Conservation (phyloP, 2,329 filamentous ascomycete species). For the Ceratocystis variospora region DNA sequence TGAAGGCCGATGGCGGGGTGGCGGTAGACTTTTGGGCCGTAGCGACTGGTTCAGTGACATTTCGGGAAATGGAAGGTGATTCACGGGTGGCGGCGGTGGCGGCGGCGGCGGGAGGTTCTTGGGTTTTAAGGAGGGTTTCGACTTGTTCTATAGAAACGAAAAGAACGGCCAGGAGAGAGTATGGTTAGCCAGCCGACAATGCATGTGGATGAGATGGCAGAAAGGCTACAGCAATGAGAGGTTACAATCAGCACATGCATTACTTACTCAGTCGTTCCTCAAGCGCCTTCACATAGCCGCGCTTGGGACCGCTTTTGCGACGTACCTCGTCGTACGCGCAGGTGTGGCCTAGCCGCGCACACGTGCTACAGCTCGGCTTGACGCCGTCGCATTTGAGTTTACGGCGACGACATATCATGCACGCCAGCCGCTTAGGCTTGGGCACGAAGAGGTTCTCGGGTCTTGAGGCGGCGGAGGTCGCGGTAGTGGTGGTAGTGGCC, state of each 20-base stretch:
- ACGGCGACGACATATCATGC: slow-evolving; percentile 81
- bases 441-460: slow-evolving; percentile 46
- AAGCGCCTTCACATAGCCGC: slow-evolving; percentile 85
- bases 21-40: not conserved
- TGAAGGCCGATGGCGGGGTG: not conserved
- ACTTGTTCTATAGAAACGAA: slow-evolving; percentile 58
- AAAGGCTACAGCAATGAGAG: not conserved
- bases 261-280: slow-evolving; percentile 78
- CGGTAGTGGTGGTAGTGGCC: slow-evolving; percentile 26
- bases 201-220: not conserved
- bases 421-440: slow-evolving; percentile 85
- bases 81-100: not conserved
- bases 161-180: not conserved
- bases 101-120: slow-evolving; percentile 38
- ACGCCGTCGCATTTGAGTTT: slow-evolving; percentile 83
- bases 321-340: slow-evolving; percentile 87
- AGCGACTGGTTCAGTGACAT: slow-evolving; percentile 6
- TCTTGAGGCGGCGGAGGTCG: slow-evolving; percentile 29
- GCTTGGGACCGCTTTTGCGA: slow-evolving; percentile 87
- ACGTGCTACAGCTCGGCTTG: slow-evolving; percentile 77
- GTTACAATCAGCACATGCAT: not conserved
- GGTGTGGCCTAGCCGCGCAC: slow-evolving; percentile 68
- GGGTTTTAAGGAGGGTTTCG: slow-evolving; percentile 74
- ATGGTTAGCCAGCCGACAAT: not conserved
- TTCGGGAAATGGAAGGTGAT: not conserved